phyloP scores from a whole-genome alignment of 805 yeast genomes.

The Lachancea meyersii region DNA sequence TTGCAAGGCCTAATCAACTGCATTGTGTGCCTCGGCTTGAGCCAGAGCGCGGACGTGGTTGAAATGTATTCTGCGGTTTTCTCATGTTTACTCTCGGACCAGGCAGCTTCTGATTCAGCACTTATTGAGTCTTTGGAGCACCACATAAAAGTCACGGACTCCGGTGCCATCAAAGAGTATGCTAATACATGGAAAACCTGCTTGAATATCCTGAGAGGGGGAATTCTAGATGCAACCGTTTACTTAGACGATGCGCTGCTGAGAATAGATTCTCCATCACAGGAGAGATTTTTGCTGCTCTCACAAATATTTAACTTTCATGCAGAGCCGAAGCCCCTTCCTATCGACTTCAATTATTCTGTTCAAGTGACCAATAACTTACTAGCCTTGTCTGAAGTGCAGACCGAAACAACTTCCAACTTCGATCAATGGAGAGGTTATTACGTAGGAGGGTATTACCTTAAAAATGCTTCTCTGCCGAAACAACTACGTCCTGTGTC shows the following conservation, averaged over 20 bases:
- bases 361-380: conserved; percentile 7
- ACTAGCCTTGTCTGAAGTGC: conserved; percentile 5
- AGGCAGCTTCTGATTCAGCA: background rate
- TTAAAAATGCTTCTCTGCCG: conserved; percentile 4
- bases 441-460: conserved; percentile 10
- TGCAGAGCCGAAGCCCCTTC: conserved; percentile 7
- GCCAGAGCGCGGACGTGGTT: conserved; percentile 4
- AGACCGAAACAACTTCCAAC: conserved; percentile 10
- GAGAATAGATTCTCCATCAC: conserved; percentile 2
- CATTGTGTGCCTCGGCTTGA: conserved; percentile 9
- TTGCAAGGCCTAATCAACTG: conserved; percentile 9
- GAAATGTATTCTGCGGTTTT: conserved; percentile 15
- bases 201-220: conserved; percentile 13
- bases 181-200: conserved; percentile 14
- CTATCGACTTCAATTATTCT: conserved; percentile 6
- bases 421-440: conserved; percentile 17
- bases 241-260: conserved; percentile 15
- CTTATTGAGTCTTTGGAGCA: background rate
- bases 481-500: background rate
- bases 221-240: conserved; percentile 6
- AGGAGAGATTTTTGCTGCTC: conserved; percentile 12
- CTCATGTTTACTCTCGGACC: conserved; percentile 8
- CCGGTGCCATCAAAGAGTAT: background rate
- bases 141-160: background rate
- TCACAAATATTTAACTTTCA: conserved; percentile 17